Percentiles rank a stretch among this genome's conserved stretches.
Evolutionary conservation across 768 basidiomycete species (phyloP).

Genomic region (Mycena epipterygia): DNA sequence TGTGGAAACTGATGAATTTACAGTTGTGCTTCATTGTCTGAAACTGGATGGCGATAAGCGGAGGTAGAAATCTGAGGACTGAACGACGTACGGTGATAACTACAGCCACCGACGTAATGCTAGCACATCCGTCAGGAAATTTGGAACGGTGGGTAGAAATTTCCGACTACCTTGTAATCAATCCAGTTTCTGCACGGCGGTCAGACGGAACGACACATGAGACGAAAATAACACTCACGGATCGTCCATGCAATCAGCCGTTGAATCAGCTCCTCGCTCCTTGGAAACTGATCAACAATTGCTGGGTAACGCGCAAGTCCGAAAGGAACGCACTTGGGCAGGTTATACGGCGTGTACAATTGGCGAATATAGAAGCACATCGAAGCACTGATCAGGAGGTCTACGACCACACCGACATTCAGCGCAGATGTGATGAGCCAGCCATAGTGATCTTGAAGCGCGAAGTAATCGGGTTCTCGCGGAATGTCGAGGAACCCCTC

Average conservation of each 20-base stretch:
- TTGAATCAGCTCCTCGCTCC: conserved; percentile 43
- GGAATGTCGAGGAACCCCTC: conserved; percentile 40
- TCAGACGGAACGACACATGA: not conserved
- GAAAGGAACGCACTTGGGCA: conserved; percentile 32
- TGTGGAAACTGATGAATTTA: conserved; percentile 20
- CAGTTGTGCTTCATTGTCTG: conserved; percentile 36
- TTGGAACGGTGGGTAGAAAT: conserved; percentile 29
- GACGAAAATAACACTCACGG: conserved; percentile 35
- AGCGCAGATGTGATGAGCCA: conserved; percentile 51
- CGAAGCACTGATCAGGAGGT: conserved; percentile 47
- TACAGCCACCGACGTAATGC: conserved; percentile 25
- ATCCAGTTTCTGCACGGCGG: conserved; percentile 38
- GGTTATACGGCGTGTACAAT: conserved; percentile 36
- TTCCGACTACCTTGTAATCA: conserved; percentile 38
- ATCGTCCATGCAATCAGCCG: conserved; percentile 47
- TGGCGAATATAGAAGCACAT: conserved; percentile 48
- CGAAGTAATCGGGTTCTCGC: conserved; percentile 28
- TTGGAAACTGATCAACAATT: not conserved
- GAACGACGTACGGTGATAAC: conserved; percentile 22
- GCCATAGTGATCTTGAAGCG: conserved; percentile 41
- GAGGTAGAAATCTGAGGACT: not conserved
- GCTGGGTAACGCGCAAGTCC: not conserved
- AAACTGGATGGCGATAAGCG: conserved; percentile 3
- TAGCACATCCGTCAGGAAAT: conserved; percentile 6
- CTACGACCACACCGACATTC: conserved; percentile 44